phyloP scores from a whole-genome alignment of 257 asterid species.

The Fraxinus quadrangulata region DNA sequence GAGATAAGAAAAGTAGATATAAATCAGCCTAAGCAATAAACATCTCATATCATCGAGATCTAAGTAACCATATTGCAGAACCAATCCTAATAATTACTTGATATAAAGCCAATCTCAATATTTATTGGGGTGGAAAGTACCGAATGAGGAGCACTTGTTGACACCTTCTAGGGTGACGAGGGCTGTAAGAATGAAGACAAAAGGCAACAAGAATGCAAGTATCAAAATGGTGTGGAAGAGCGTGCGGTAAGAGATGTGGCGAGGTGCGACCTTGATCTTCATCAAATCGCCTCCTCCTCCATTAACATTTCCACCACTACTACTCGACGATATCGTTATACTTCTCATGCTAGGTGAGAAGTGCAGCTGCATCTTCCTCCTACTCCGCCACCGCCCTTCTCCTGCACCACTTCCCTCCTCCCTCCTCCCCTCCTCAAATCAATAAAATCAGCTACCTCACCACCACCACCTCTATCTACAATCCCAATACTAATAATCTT shows the following conservation, averaged over 20 bases:
- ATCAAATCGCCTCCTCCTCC: constrained; percentile 74
- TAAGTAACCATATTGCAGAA: constrained; percentile 5
- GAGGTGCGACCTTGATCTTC: constrained; percentile 97
- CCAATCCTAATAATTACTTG: constrained; percentile 9
- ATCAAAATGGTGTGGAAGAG: constrained; percentile 82
- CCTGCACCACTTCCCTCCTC: constrained; percentile 39
- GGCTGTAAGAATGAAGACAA: constrained; percentile 94
- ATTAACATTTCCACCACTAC: constrained; percentile 56
- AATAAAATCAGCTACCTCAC: constrained; percentile 24
- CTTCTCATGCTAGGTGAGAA: constrained; percentile 99
- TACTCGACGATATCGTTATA: constrained; percentile 88
- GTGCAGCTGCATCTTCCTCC: constrained; percentile 99
- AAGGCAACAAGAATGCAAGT: constrained; percentile 93
- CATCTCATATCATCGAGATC: constrained; percentile 20
- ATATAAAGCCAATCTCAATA: background rate
- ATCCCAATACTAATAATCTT: constrained; percentile 7
- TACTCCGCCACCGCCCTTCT: constrained; percentile 38
- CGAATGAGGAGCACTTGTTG: constrained; percentile 97
- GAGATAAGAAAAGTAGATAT: background rate
- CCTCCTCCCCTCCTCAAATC: constrained; percentile 36
- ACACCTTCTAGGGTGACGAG: constrained; percentile 98
- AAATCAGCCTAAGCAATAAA: background rate
- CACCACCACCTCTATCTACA: constrained; percentile 29
- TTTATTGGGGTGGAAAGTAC: constrained; percentile 44
- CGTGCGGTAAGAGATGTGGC: constrained; percentile 87